Evolutionary conservation across 1,139 yeast genomes (phyloP), one percentile per base, ranked within the genome.

Genomic region (Taiozyma sp.): DNA sequence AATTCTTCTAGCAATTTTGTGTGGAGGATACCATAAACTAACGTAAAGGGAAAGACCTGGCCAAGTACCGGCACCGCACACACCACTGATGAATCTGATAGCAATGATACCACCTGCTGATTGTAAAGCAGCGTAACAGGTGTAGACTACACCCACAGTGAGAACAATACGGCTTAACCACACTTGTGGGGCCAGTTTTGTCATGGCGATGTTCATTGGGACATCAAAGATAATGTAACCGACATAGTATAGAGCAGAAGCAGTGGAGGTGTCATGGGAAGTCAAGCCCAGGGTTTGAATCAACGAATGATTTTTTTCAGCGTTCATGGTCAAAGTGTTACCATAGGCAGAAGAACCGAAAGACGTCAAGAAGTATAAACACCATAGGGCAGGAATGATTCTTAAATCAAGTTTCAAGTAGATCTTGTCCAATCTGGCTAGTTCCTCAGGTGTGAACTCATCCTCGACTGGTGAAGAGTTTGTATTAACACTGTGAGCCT

Each of bases 11-110:
- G 95, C 87, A 57, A 83, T 79, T 52, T 95, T 74, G 47, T 86
- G 84, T 49, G 84, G 79, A 1, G 96, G 96, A 62, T 89, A 89
- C 95, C 96, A 89, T 59, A 88, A 72, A 1, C 91, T 80, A 44
- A 89, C 75, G 62, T 88, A 89, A 68, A 88, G 88, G 26, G 91
- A 83, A 83, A 89, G 74, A 11, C 96, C 97, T 1, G 97, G 97
- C 96, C 96, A 89, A 3, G 90, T 83, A 40, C 97, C 97, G 11
- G 96, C 96, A 47, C 90, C 90, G 53, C 85, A 87, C 53, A 85
- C 62, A 45, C 97, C 97, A 26, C 88, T 79, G 53, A 89, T 75
- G 51, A 88, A 81, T 56, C 96, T 76, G 44, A 82, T 69, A 3
- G 91, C 95, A 48, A 83, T 81, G 30, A 88, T 69, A 2, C 95